A percentile compares a stretch with the other conserved stretches of the same genome.
phyloP scores from a whole-genome alignment of 257 asterid species.

The Plectranthus barbatus region DNA sequence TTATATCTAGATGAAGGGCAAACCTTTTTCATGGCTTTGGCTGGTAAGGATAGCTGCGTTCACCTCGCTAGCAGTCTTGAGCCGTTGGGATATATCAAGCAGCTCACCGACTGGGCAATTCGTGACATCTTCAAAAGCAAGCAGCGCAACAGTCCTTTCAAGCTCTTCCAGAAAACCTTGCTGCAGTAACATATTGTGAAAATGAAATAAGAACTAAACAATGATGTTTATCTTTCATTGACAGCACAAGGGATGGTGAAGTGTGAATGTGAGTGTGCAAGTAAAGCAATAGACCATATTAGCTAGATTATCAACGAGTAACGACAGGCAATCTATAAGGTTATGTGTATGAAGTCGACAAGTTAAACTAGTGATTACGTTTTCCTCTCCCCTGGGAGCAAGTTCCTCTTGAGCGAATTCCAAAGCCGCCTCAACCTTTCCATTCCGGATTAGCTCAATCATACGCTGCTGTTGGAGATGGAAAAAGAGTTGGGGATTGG shows the following conservation, averaged over 20 bases:
- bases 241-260: neutral
- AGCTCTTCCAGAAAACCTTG: slow-evolving; percentile 64
- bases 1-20: neutral
- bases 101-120: slow-evolving; percentile 73
- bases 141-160: slow-evolving; percentile 73
- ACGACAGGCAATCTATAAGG: neutral
- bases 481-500: slow-evolving; percentile 73
- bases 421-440: slow-evolving; percentile 72
- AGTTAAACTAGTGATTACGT: slow-evolving; percentile 33
- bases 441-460: slow-evolving; percentile 70
- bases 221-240: neutral
- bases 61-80: slow-evolving; percentile 76
- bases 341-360: neutral
- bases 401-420: slow-evolving; percentile 93
- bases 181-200: slow-evolving; percentile 25
- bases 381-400: slow-evolving; percentile 90
- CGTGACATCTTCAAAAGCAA: slow-evolving; percentile 67
- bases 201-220: neutral
- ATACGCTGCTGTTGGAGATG: slow-evolving; percentile 89
- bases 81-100: slow-evolving; percentile 68
- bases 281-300: neutral
- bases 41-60: slow-evolving; percentile 83
- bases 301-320: neutral
- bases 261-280: neutral
- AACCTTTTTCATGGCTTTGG: slow-evolving; percentile 91